Evolutionary conservation across 176 grass and related monocot species (phyloP).

Genomic region (Triticum turgidum): DNA sequence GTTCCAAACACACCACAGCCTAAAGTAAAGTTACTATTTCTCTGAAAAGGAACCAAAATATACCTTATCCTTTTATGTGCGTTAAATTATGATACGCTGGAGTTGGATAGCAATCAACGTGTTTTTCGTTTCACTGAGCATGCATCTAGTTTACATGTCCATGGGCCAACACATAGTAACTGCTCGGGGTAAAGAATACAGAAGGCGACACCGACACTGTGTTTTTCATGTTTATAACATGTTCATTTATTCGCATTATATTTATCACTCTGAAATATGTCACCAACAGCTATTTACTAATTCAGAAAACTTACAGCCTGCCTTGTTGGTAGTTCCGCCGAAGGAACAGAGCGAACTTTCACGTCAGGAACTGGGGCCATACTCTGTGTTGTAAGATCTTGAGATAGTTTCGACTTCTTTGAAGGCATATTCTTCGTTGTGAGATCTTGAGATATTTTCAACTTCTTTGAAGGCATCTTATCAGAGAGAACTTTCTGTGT

Average conservation of each 20-base stretch:
- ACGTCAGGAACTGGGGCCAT: neutral
- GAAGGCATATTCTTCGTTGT: constrained; percentile 8
- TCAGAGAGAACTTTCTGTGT: neutral
- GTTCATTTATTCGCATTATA: neutral
- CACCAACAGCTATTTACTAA: neutral
- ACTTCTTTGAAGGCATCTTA: constrained; percentile 40
- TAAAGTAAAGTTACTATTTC: neutral
- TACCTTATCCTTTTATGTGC: neutral
- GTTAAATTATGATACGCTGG: neutral
- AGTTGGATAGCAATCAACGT: neutral
- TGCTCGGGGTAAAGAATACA: constrained; percentile 6
- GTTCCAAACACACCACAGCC: neutral
- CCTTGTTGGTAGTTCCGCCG: constrained; percentile 11
- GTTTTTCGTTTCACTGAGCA: constrained; percentile 6
- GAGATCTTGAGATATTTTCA: constrained; percentile 34
- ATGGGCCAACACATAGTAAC: neutral
- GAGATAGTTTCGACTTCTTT: constrained; percentile 39
- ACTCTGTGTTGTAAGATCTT: neutral
- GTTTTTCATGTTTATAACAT: neutral
- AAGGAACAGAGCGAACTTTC: constrained; percentile 22
- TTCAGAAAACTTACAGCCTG: constrained; percentile 40
- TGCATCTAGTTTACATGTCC: neutral
- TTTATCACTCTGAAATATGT: neutral
- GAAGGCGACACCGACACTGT: neutral
- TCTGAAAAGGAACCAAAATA: neutral